Percentiles rank a stretch among this genome's conserved stretches.
Evolutionary conservation across 1,139 yeast species (phyloP).

Genomic region (Suhomyces guaymorum): DNA sequence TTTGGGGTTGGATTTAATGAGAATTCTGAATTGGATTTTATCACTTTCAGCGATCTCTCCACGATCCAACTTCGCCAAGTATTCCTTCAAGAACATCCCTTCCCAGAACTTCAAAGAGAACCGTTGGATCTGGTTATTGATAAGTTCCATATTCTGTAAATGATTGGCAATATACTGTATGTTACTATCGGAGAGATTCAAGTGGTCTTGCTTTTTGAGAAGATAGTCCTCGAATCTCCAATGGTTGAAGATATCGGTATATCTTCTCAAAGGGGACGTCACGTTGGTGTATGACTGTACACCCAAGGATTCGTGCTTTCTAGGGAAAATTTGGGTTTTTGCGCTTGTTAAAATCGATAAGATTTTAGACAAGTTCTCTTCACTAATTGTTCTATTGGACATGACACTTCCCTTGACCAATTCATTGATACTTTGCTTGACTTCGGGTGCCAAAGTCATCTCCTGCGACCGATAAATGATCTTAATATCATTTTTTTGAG

Average conservation of each 20-base stretch:
- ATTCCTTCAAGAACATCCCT: conserved; percentile 36
- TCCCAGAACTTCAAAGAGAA: conserved; percentile 41
- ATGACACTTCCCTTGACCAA: conserved; percentile 30
- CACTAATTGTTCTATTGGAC: conserved; percentile 15
- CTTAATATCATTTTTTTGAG: conserved; percentile 49
- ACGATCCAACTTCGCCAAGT: conserved; percentile 20
- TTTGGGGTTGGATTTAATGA: conserved; percentile 31
- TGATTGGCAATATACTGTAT: conserved; percentile 27
- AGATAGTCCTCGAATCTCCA: conserved; percentile 44
- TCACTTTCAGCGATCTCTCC: conserved; percentile 17
- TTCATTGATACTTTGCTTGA: conserved; percentile 43
- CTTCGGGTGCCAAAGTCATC: conserved; percentile 27
- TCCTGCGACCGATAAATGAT: conserved; percentile 52
- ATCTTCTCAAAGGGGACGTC: conserved; percentile 88
- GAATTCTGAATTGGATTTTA: conserved; percentile 28
- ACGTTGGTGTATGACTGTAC: conserved; percentile 65
- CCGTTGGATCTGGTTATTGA: conserved; percentile 27
- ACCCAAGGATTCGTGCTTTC: conserved; percentile 66
- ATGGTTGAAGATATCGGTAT: conserved; percentile 79
- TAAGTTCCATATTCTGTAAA: conserved; percentile 34
- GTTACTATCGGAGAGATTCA: conserved; percentile 12
- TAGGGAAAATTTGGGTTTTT: conserved; percentile 32
- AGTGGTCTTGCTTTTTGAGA: conserved; percentile 11
- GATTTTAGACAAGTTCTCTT: conserved; percentile 22
- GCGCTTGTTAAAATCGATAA: conserved; percentile 18